These are phyloP conservation scores for Jatropha podagrica DNA, from an alignment of 441 rosid species.

Conservation along the genomic window DNA sequence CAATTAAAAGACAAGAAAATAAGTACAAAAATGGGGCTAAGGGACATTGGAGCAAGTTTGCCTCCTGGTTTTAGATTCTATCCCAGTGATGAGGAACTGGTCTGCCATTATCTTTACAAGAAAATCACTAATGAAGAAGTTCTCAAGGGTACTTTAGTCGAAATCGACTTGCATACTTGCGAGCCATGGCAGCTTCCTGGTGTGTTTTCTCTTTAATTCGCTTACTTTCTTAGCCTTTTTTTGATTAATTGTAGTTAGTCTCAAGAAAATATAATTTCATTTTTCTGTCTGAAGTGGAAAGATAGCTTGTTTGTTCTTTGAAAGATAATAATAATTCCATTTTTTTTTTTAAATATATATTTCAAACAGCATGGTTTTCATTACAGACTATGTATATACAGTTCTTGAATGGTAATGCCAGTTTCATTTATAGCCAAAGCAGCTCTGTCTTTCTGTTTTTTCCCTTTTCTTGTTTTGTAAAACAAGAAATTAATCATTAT, in stretches of 20 bases:
- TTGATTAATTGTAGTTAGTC: neutral
- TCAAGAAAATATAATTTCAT: no score
- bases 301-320: no score
- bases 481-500: neutral
- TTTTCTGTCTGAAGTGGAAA: no score
- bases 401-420: no score
- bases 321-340: no score
- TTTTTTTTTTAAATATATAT: no score
- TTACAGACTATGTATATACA: no score
- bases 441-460: no score
- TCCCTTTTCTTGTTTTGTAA: no score
- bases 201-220: constrained; percentile 21
- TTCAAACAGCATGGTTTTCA: no score
- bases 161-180: constrained; percentile 88
- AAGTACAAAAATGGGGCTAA: constrained; percentile 56
- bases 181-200: constrained; percentile 99
- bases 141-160: constrained; percentile 79
- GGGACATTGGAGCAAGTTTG: constrained; percentile 90
- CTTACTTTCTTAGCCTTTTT: neutral
- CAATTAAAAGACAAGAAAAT: neutral
- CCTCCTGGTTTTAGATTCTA: constrained; percentile 98
- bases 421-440: no score
- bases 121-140: constrained; percentile 63
- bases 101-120: constrained; percentile 88
- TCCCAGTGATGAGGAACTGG: constrained; percentile 96